Percentiles rank a stretch among this genome's conserved stretches.
Evolutionary conservation across 352 stramenopile genomes (phyloP).

Genomic region (Phytopythium montanum): DNA sequence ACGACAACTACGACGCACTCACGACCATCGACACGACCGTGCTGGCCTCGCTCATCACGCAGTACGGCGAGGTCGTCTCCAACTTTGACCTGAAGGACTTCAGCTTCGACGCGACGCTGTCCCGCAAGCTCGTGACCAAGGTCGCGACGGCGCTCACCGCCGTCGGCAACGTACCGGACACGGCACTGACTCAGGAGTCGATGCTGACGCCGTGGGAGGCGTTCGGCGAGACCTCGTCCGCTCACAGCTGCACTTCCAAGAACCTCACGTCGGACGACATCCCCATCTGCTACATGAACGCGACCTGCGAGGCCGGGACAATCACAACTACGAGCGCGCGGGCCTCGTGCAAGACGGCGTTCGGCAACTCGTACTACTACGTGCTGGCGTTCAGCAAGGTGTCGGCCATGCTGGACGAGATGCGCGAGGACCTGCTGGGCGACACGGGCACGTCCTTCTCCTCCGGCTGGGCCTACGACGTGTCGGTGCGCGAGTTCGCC

Average conservation of each 20-base stretch:
- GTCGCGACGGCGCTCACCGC: constrained; percentile 27
- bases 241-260: constrained; percentile 19
- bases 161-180: constrained; percentile 7
- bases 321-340: constrained; percentile 11
- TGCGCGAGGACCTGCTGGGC: constrained; percentile 70
- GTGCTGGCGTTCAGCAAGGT: constrained; percentile 53
- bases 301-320: constrained; percentile 25
- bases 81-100: constrained; percentile 61
- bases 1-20: constrained; percentile 52
- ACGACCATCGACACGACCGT: constrained; percentile 36
- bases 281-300: constrained; percentile 64
- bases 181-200: constrained; percentile 51
- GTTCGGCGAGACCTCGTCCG: constrained; percentile 31
- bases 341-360: constrained; percentile 46
- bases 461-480: constrained; percentile 51
- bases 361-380: constrained; percentile 60
- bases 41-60: constrained; percentile 29
- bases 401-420: constrained; percentile 54
- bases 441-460: constrained; percentile 64
- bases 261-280: constrained; percentile 31
- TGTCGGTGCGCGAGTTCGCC: constrained; percentile 62
- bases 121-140: constrained; percentile 40
- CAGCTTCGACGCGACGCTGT: constrained; percentile 48
- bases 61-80: constrained; percentile 44
- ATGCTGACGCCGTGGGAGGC: constrained; percentile 54